These are phyloP conservation scores for Penicillium daleae DNA, from an alignment of 495 filamentous ascomycete species.

Conservation along the genomic window DNA sequence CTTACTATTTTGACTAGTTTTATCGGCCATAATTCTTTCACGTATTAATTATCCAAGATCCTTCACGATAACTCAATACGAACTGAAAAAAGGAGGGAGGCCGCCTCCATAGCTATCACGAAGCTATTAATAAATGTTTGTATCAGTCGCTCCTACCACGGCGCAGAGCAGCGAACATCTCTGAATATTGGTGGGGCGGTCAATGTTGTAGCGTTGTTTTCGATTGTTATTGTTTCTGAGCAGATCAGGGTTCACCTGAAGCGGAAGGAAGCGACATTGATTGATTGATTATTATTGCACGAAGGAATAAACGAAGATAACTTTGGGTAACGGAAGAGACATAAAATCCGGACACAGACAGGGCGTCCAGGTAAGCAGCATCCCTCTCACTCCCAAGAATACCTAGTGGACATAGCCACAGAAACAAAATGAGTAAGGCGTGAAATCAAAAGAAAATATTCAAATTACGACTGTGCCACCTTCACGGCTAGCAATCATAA, in stretches of 20 bases:
- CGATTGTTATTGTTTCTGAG: not conserved
- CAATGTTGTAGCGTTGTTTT: not conserved
- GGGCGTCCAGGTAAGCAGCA: not conserved
- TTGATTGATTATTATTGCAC: not conserved
- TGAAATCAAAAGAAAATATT: not conserved
- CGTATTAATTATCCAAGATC: not conserved
- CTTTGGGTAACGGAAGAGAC: not conserved
- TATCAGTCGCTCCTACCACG: not conserved
- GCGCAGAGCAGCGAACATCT: conserved; percentile 5
- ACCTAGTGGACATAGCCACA: not conserved
- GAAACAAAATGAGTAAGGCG: not conserved
- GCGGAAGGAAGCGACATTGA: conserved; percentile 2
- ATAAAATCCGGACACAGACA: not conserved
- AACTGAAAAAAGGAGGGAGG: too few species aligned
- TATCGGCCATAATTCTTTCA: not conserved
- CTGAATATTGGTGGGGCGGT: conserved; percentile 8
- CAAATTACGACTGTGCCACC: not conserved
- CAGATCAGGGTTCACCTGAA: conserved; percentile 17
- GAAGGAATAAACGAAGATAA: not conserved
- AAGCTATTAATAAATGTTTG: not conserved
- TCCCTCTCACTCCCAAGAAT: not conserved
- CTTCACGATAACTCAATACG: not conserved
- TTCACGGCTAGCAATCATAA: not conserved
- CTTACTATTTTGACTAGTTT: not conserved
- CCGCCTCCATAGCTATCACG: not conserved